Conservation (phyloP, 768 basidiomycete species). For the Macrolepiota fuliginosa region DNA sequence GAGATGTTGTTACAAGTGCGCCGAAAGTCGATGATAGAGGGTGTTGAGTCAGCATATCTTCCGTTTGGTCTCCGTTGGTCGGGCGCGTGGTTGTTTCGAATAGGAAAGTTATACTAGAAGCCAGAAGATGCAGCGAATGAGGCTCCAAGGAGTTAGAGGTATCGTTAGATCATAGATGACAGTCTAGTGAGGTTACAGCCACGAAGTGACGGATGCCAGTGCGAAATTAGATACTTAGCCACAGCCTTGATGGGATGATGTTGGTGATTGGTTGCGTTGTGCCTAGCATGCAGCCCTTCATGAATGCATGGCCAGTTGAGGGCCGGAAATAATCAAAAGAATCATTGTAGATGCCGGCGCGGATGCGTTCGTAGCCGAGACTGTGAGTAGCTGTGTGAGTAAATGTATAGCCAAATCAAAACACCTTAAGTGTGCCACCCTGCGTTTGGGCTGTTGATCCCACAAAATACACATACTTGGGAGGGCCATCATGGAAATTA, state of each 20-base stretch:
- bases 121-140: not conserved
- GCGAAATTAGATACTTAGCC: not conserved
- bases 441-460: not conserved
- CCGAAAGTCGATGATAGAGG: slow-evolving; percentile 25
- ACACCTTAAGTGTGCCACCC: not conserved
- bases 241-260: slow-evolving; percentile 6
- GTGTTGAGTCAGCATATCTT: slow-evolving; percentile 26
- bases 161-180: not conserved
- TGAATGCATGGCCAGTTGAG: too few species aligned
- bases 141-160: slow-evolving; percentile 10
- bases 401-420: not conserved
- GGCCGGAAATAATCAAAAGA: not conserved
- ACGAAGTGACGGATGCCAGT: slow-evolving; percentile 9
- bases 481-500: not conserved
- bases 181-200: slow-evolving; percentile 12
- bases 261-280: slow-evolving; percentile 2
- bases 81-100: slow-evolving; percentile 3
- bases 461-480: not conserved
- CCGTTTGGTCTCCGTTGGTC: not conserved
- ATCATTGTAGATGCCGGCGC: not conserved
- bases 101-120: slow-evolving; percentile 10
- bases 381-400: not conserved
- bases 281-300: not conserved
- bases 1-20: slow-evolving; percentile 3
- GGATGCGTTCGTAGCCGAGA: not conserved